Evolutionary conservation across 23 red algal species (phyloP), one percentile per base, ranked within the genome.

Genomic region (Gracilaria caudata): DNA sequence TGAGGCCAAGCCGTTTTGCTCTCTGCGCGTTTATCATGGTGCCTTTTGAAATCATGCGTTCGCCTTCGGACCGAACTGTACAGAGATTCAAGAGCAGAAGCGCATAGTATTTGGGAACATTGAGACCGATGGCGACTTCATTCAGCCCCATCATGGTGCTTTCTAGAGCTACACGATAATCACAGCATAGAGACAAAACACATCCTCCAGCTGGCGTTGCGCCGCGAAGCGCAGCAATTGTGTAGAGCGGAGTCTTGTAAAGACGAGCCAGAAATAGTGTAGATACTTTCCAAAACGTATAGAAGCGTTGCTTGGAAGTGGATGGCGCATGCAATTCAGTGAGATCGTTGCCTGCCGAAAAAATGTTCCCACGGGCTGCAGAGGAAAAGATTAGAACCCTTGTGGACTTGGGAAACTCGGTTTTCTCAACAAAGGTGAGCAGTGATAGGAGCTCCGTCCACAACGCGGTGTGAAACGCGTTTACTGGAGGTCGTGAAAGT

Each of bases 261-360:
- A 94, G 77, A 65, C 81, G 81, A 37, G 92, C 84, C 11, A 94
- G 77, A 83, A 94, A 94, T 26, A 56, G 32, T 0, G 82, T 86
- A 49, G 43, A 78, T 7, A 68, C 47, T 36, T 29, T 56, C 82
- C 82, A 94, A 73, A 94, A 94, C 36, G 71, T 76, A 43, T 66
- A 33, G 26, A 94, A 94, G 34, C 77, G 92, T 43, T 30, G 9
- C 45, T 73, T 58, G n/a, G 81, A 64, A 8, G 92, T 94, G 46
- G 59, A 76, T 29, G 82, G 82, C 10, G 68, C 74, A 54, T 94
- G 78, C 20, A 94, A 66, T 44, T 94, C 92, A 0, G 73, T 80
- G 74, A 94, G 57, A 40, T 94, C 92, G 54, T 94, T 94, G 54
- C 92, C 92, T 44, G 92, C 92, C 3, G 82, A 87, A 34, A 94